phyloP scores from a whole-genome alignment of 805 yeast genomes.

The Starmerella ratchasimensis region DNA sequence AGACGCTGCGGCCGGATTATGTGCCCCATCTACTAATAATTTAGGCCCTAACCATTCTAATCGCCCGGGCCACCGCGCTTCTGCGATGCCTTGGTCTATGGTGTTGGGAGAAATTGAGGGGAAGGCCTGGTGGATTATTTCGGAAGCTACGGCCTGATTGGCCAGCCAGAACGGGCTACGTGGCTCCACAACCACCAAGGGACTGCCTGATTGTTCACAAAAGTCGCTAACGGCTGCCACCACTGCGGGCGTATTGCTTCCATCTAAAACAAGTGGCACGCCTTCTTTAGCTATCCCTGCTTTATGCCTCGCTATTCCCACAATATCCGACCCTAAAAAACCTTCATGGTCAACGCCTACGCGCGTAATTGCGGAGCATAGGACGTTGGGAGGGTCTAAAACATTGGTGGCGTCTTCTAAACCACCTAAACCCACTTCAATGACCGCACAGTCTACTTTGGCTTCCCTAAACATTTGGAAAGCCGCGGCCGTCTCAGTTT shows the following conservation, averaged over 20 bases:
- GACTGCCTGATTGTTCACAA: slow-evolving; percentile 7
- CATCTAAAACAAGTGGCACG: slow-evolving; percentile 59
- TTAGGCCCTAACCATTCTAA: slow-evolving; percentile 38
- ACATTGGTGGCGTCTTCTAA: slow-evolving; percentile 80
- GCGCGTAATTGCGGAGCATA: slow-evolving; percentile 65
- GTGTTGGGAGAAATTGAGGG: slow-evolving; percentile 7
- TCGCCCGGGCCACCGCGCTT: slow-evolving; percentile 77
- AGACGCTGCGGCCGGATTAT: slow-evolving; percentile 73
- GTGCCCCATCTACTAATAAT: slow-evolving; percentile 79
- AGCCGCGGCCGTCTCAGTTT: slow-evolving; percentile 72
- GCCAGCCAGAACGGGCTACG: neutral
- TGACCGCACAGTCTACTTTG: slow-evolving; percentile 56
- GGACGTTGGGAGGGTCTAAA: slow-evolving; percentile 28
- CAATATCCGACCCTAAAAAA: slow-evolving; percentile 53
- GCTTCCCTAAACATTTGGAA: slow-evolving; percentile 52
- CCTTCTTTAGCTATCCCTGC: slow-evolving; percentile 67
- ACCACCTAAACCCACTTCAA: slow-evolving; percentile 96
- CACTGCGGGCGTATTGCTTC: slow-evolving; percentile 42
- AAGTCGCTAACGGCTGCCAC: slow-evolving; percentile 22
- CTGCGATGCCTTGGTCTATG: slow-evolving; percentile 39
- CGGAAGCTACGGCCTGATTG: slow-evolving; percentile 8
- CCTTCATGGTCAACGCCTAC: slow-evolving; percentile 77
- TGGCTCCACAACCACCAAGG: neutral
- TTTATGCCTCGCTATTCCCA: slow-evolving; percentile 60
- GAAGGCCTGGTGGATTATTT: neutral